phyloP scores from a whole-genome alignment of 257 asterid genomes.

The Solanum lycopersicoides region DNA sequence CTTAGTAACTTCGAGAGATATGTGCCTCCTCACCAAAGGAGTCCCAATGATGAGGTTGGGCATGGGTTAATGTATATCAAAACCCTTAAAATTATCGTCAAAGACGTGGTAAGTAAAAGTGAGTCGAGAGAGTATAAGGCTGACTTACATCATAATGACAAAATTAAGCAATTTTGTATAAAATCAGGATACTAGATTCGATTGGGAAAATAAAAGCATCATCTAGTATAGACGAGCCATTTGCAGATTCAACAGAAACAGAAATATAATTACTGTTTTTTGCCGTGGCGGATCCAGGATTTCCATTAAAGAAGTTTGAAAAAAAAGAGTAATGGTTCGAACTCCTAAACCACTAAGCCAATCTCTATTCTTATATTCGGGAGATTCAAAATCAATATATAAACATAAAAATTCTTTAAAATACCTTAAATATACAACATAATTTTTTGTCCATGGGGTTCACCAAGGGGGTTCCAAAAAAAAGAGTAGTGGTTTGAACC shows the following conservation, averaged over 20 bases:
- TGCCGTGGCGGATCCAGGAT: fast-evolving
- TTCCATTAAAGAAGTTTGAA: too few relatives aligned
- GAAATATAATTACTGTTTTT: not conserved
- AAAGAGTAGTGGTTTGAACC: too few relatives aligned
- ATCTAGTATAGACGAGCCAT: not conserved
- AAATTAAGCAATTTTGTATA: not conserved
- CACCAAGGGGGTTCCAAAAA: too few relatives aligned
- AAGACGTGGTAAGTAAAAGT: not conserved
- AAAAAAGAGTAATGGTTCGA: too few relatives aligned
- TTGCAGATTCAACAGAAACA: not conserved
- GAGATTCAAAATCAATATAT: too few relatives aligned
- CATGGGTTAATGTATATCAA: too few relatives aligned
- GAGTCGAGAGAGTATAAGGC: not conserved
- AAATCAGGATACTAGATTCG: not conserved
- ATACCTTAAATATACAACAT: too few relatives aligned
- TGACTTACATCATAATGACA: not conserved
- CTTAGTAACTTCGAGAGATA: not conserved
- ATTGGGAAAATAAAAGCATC: not conserved
- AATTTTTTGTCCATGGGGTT: too few relatives aligned
- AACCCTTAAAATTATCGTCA: too few relatives aligned
- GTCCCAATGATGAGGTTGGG: not conserved
- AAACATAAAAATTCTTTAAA: too few relatives aligned
- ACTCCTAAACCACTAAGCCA: too few relatives aligned
- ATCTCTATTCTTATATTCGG: too few relatives aligned
- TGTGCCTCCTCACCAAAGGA: not conserved